Evolutionary conservation across 495 filamentous ascomycete species (phyloP), one percentile per base, ranked within the genome.

Genomic region (Usnea hakonensis): DNA sequence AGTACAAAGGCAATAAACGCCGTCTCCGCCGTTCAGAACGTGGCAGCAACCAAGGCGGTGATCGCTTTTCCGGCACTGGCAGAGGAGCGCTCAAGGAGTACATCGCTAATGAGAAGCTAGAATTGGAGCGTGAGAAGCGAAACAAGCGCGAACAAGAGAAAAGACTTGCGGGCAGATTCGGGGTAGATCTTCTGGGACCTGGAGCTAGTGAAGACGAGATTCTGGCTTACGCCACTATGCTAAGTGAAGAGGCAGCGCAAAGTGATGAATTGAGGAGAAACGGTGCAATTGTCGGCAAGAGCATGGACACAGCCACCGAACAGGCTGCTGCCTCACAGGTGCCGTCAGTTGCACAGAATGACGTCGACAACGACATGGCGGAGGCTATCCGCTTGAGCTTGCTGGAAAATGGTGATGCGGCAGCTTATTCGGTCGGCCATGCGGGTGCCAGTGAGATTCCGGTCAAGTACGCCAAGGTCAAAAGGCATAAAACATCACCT

Each of bases 191-290:
- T 5, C 82, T 87, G 13, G 90, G 88, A 16, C 77, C 78, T 2
- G 84, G 81, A 52, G 77, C 91, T 21, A 90, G 77, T 57, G 92
- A 97, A 69, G 92, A 97, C 64, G 91, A 98, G 68, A 83, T 93
- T 44, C 65, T 98, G 36, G 87, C 85, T 16, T 98, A 97, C 72
- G 94, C 93, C 3, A 85, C 87, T 58, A 83, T 97, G 78, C 75
- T 98, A 23, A 95, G 90, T 54, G 82, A 93, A 67, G 95, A 98
- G 72, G 75, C 85, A 0, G 86, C 85, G 56, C 75, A 78, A 58
- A 76, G 74, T 26, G 86, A 90, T 28, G 81, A 85, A 63, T 76
- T 83, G 61, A 83, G 84, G 55, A 78, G 78, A 14, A 76, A 73
- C 52, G 81, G 81, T 58, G 81, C 83, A 55, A 80, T 76, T 17